Conservation (phyloP, 2,329 filamentous ascomycete species). For the Arachnomyces sp. region DNA sequence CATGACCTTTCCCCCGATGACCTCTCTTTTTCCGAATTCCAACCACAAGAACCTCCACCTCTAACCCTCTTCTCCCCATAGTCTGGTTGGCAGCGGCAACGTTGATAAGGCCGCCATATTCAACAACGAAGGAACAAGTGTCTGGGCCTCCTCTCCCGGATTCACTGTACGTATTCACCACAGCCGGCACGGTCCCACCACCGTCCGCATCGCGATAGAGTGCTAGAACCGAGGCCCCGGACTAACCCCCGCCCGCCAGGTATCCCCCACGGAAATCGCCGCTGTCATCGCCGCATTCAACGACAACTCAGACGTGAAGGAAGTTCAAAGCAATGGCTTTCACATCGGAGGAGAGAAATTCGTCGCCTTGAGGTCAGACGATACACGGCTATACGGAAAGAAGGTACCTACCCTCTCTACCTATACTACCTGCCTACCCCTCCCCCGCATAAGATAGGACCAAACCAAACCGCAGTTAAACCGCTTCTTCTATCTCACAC, state of each 20-base stretch:
- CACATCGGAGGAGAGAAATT: slow-evolving; percentile 71
- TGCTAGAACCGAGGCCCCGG: not conserved
- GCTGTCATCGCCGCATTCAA: slow-evolving; percentile 47
- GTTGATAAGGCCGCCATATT: slow-evolving; percentile 81
- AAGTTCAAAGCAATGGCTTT: slow-evolving; percentile 65
- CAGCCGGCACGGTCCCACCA: not conserved
- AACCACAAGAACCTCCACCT: not conserved
- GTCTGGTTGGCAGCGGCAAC: slow-evolving; percentile 71
- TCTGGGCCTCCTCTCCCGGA: slow-evolving; percentile 63
- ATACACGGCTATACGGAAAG: slow-evolving; percentile 75
- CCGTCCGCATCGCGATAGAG: slow-evolving; percentile 7
- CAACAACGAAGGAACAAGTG: slow-evolving; percentile 69
- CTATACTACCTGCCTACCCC: not conserved
- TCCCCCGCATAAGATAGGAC: not conserved
- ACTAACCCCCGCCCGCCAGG: slow-evolving; percentile 26
- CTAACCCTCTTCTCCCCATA: slow-evolving; percentile 30
- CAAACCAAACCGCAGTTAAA: slow-evolving; percentile 1
- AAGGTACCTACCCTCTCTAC: slow-evolving; percentile 52
- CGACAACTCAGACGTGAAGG: slow-evolving; percentile 50
- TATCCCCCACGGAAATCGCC: slow-evolving; percentile 49
- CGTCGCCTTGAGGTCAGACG: slow-evolving; percentile 67
- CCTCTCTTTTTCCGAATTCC: not conserved
- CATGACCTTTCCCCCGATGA: slow-evolving; percentile 7
- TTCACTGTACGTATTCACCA: slow-evolving; percentile 58
- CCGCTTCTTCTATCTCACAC: slow-evolving; percentile 4